Evolutionary conservation across 345 rosid genomes (phyloP).

Genomic region (Pelargonium nanum): DNA sequence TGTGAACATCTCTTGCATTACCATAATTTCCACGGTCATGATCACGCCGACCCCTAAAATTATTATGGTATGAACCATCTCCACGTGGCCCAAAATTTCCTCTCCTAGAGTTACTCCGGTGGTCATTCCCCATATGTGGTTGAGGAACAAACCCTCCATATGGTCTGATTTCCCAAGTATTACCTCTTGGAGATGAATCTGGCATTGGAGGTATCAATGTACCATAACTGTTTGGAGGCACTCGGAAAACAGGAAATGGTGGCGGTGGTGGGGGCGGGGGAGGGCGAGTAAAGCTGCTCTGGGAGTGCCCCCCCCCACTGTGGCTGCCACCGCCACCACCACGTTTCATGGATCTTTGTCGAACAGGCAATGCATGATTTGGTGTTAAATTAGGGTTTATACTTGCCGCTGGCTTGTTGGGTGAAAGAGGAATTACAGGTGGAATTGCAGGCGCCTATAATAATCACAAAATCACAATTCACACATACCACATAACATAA

Average conservation of each 20-base stretch:
- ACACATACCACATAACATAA: neutral
- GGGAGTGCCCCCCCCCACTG: slow-evolving; percentile 24
- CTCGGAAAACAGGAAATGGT: slow-evolving; percentile 19
- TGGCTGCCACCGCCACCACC: slow-evolving; percentile 18
- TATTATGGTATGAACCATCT: slow-evolving; percentile 31
- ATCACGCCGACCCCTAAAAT: slow-evolving; percentile 35
- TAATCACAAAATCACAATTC: neutral
- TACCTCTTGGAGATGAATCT: slow-evolving; percentile 30
- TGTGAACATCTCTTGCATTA: slow-evolving; percentile 34
- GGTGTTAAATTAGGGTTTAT: slow-evolving; percentile 25
- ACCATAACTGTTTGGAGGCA: slow-evolving; percentile 27
- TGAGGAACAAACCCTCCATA: slow-evolving; percentile 32
- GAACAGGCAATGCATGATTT: slow-evolving; percentile 19
- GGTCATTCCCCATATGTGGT: slow-evolving; percentile 24
- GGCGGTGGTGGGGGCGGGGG: slow-evolving; percentile 40
- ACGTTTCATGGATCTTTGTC: slow-evolving; percentile 30
- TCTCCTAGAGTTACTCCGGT: slow-evolving; percentile 34
- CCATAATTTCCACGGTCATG: slow-evolving; percentile 40
- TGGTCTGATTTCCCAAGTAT: slow-evolving; percentile 35
- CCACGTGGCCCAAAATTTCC: slow-evolving; percentile 41
- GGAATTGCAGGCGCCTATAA: slow-evolving; percentile 24
- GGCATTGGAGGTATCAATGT: slow-evolving; percentile 21
- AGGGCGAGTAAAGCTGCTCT: slow-evolving; percentile 18
- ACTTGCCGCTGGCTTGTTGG: slow-evolving; percentile 25
- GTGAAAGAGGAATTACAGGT: slow-evolving; percentile 4